A percentile compares a stretch with the other conserved stretches of the same genome.
Conservation (phyloP, 192 early-diverging fungal species). For the Phlyctochytrium bullatum region DNA sequence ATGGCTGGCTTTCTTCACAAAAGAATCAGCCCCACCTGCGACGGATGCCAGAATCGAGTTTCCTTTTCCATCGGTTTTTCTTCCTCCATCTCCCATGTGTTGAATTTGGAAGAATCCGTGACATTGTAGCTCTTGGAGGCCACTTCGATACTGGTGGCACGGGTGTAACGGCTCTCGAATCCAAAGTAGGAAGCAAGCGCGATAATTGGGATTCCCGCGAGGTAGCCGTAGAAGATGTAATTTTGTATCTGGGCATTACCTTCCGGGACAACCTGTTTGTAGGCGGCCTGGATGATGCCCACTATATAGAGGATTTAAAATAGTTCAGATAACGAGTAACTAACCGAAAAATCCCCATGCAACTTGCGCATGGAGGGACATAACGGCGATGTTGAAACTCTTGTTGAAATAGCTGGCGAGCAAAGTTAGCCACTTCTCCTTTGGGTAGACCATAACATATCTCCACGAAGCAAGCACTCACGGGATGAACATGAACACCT, state of each 20-base stretch:
- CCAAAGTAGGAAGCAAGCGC: constrained; percentile 4
- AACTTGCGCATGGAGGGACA: constrained; percentile 16
- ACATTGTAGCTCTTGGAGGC: constrained; percentile 17
- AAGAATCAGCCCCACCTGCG: constrained; percentile 14
- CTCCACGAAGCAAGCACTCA: constrained; percentile 4
- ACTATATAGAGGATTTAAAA: not conserved
- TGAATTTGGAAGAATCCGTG: constrained; percentile 1
- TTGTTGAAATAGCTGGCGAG: constrained; percentile 18
- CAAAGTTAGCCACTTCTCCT: not conserved
- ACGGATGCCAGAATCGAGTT: constrained; percentile 22
- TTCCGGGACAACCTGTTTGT: not conserved
- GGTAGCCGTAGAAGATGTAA: constrained; percentile 19
- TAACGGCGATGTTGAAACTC: constrained; percentile 17
- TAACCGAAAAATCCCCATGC: constrained; percentile 24
- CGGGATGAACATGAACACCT: constrained; percentile 27
- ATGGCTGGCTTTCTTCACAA: not conserved
- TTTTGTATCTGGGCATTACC: constrained; percentile 1
- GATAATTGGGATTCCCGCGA: constrained; percentile 10
- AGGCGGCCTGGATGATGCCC: constrained; percentile 9
- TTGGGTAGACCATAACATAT: not conserved
- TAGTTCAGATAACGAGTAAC: not conserved
- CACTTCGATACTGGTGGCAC: constrained; percentile 18
- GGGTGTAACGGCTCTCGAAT: constrained; percentile 12
- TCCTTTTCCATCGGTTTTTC: constrained; percentile 11
- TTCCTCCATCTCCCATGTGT: constrained; percentile 24